These are phyloP conservation scores for Curvularia hawaiiensis DNA, from an alignment of 2,329 filamentous ascomycete genomes.

Conservation along the genomic window DNA sequence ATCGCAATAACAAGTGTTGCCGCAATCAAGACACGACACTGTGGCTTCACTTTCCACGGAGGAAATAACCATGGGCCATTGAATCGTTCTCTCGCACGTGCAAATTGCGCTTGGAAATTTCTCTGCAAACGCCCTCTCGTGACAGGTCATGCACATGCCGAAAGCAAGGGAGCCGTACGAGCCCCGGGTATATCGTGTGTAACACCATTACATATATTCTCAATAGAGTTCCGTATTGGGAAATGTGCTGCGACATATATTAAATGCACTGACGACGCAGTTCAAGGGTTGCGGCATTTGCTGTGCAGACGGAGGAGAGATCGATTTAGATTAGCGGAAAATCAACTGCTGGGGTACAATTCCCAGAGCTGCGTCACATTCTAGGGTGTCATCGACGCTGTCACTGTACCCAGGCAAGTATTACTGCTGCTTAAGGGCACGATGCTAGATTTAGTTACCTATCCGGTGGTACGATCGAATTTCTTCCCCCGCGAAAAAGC, in stretches of 20 bases:
- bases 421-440: not conserved
- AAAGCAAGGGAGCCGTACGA: not conserved
- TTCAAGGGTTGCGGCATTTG: not conserved
- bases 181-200: not conserved
- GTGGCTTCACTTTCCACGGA: not conserved
- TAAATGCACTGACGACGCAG: not conserved
- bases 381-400: not conserved
- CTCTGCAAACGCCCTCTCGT: not conserved
- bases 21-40: not conserved
- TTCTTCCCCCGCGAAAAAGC: constrained; percentile 4
- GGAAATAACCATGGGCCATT: not conserved
- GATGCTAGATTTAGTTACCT: not conserved
- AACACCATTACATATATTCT: too few species aligned
- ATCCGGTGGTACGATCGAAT: not conserved
- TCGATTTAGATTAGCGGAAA: not conserved
- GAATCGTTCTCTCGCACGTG: not conserved
- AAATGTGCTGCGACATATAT: not conserved
- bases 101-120: not conserved
- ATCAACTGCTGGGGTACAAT: not conserved
- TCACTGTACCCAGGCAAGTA: not conserved
- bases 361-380: not conserved
- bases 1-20: not conserved
- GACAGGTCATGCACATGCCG: not conserved
- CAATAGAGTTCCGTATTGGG: not conserved
- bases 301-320: not conserved